A percentile compares a stretch with the other conserved stretches of the same genome.
phyloP scores from a whole-genome alignment of 2,329 filamentous ascomycete species.

The Ceratocystiopsis sp. region DNA sequence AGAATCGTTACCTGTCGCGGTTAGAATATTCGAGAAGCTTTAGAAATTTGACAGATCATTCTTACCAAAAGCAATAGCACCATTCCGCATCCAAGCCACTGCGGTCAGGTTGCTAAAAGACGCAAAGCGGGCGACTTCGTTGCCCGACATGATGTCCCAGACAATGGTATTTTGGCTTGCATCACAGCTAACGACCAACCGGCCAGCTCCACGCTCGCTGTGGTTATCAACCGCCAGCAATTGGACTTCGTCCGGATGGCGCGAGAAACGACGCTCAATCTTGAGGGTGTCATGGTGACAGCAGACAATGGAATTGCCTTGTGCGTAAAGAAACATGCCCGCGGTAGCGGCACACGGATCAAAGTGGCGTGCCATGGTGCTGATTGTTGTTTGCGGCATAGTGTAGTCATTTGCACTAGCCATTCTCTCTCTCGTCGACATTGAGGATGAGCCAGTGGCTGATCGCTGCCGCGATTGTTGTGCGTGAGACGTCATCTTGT shows the following conservation, averaged over 20 bases:
- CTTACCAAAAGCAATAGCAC: constrained; percentile 90
- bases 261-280: constrained; percentile 71
- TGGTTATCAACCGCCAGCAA: constrained; percentile 81
- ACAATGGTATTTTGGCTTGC: constrained; percentile 81
- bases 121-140: constrained; percentile 79
- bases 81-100: constrained; percentile 91
- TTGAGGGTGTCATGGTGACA: constrained; percentile 85
- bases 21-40: neutral
- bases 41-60: neutral
- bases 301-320: constrained; percentile 68
- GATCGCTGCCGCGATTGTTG: constrained; percentile 35
- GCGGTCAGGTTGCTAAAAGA: constrained; percentile 76
- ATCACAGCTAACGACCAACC: constrained; percentile 87
- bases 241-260: constrained; percentile 67
- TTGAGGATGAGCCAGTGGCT: constrained; percentile 38
- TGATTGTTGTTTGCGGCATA: constrained; percentile 31
- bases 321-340: constrained; percentile 75
- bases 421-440: constrained; percentile 17
- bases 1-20: constrained; percentile 59
- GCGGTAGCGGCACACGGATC: constrained; percentile 83
- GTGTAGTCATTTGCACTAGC: constrained; percentile 32
- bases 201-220: constrained; percentile 69
- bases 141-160: constrained; percentile 87
- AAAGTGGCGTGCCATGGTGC: constrained; percentile 40
- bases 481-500: constrained; percentile 11